A percentile compares a stretch with the other conserved stretches of the same genome.
Conservation (phyloP, 1,284 basidiomycete genomes). For the Fomitopsis betulina region DNA sequence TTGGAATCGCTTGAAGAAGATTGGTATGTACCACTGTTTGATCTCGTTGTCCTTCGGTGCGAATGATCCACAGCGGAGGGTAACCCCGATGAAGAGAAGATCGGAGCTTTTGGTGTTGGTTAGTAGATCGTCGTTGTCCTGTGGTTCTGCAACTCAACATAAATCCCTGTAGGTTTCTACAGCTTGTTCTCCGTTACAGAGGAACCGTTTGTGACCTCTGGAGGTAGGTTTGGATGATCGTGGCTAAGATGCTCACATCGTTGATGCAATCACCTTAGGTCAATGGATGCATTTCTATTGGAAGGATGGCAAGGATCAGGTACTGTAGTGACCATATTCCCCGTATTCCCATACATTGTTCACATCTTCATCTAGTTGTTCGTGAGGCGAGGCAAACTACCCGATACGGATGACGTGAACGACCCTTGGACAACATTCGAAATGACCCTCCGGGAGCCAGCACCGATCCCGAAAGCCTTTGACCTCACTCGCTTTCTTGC, state of each 20-base stretch:
- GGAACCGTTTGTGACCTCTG: slow-evolving; percentile 89
- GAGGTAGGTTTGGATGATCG: slow-evolving; percentile 37
- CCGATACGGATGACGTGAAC: slow-evolving; percentile 29
- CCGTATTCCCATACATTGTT: background rate
- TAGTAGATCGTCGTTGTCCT: slow-evolving; percentile 18
- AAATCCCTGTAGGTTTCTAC: slow-evolving; percentile 58
- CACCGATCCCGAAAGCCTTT: slow-evolving; percentile 78
- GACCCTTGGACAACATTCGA: slow-evolving; percentile 86
- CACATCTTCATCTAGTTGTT: slow-evolving; percentile 47
- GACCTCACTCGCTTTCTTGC: slow-evolving; percentile 89
- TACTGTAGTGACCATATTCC: slow-evolving; percentile 17
- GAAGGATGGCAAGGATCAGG: slow-evolving; percentile 89
- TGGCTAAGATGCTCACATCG: background rate
- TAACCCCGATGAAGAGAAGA: slow-evolving; percentile 82
- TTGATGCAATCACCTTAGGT: slow-evolving; percentile 33
- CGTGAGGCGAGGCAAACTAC: slow-evolving; percentile 70
- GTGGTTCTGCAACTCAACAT: background rate
- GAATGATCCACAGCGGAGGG: slow-evolving; percentile 56
- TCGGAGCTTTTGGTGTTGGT: slow-evolving; percentile 85
- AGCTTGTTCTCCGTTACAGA: slow-evolving; percentile 85
- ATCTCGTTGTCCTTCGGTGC: slow-evolving; percentile 1
- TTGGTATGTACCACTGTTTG: slow-evolving; percentile 44
- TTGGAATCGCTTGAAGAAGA: slow-evolving; percentile 87
- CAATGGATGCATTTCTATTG: slow-evolving; percentile 98
- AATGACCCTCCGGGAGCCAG: slow-evolving; percentile 84